These are phyloP conservation scores for Capsella rubella DNA, from an alignment of 441 rosid species.

Conservation along the genomic window DNA sequence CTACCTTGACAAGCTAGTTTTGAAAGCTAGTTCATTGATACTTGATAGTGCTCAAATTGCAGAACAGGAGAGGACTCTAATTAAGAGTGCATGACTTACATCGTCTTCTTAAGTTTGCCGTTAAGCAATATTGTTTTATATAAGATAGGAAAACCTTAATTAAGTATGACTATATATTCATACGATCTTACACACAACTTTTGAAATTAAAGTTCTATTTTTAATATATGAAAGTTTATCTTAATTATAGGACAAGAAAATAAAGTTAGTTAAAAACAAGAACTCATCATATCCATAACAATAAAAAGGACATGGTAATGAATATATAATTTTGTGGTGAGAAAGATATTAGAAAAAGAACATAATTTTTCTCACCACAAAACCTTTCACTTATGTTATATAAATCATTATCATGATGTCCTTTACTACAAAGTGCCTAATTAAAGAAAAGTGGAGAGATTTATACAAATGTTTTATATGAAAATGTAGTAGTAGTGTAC, in stretches of 20 bases:
- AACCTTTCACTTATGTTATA: neutral
- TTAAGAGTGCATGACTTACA: too few species aligned
- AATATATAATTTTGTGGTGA: neutral
- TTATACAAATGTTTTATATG: slow-evolving; percentile 6
- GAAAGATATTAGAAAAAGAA: slow-evolving; percentile 10
- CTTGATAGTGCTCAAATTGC: too few species aligned
- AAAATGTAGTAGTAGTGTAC: neutral
- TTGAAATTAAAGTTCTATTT: neutral
- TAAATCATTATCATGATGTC: slow-evolving; percentile 24
- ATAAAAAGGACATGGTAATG: slow-evolving; percentile 4
- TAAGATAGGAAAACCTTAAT: too few species aligned
- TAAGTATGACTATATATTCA: too few species aligned
- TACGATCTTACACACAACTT: neutral
- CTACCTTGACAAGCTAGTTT: too few species aligned
- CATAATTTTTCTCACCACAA: slow-evolving; percentile 34
- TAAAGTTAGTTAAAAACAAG: slow-evolving; percentile 4
- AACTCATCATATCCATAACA: slow-evolving; percentile 11
- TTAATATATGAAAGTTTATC: slow-evolving; percentile 1
- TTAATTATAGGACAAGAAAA: neutral
- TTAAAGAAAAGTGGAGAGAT: neutral
- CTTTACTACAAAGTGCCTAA: slow-evolving; percentile 2
- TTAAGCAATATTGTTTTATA: too few species aligned
- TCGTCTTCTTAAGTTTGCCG: too few species aligned
- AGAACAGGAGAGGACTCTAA: too few species aligned
- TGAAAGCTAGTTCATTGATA: too few species aligned